Evolutionary conservation across 2,329 filamentous ascomycete genomes (phyloP).

Genomic region (Gaeumannomyces sp.): DNA sequence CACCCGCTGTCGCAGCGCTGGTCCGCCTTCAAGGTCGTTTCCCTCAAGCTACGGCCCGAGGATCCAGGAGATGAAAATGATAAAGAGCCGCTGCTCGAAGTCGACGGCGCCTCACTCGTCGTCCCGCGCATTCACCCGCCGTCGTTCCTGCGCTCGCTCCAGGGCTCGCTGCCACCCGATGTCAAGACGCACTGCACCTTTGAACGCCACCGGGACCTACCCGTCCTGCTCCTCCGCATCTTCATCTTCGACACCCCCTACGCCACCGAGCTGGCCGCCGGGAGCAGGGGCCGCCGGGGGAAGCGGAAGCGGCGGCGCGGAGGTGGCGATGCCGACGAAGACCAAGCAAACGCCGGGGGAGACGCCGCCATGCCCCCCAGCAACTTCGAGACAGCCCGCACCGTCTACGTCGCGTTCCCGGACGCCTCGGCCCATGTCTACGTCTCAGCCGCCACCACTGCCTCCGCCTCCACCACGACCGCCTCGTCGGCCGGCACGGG

Average conservation of each 20-base stretch:
- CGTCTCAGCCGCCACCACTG: constrained; percentile 40
- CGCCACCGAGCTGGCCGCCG: constrained; percentile 50
- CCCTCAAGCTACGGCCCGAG: constrained; percentile 33
- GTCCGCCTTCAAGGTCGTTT: constrained; percentile 55
- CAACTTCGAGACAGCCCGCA: constrained; percentile 58
- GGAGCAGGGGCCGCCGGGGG: constrained; percentile 10
- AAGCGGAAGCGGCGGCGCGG: constrained; percentile 23
- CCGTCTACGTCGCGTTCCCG: constrained; percentile 77
- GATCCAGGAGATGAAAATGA: constrained; percentile 27
- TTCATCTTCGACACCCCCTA: constrained; percentile 79
- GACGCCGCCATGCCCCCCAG: constrained; percentile 18
- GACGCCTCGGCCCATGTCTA: constrained; percentile 74
- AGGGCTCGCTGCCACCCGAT: constrained; percentile 67
- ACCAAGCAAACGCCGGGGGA: neutral
- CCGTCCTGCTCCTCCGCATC: constrained; percentile 69
- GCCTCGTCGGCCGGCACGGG: constrained; percentile 14
- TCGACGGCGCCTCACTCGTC: constrained; percentile 39
- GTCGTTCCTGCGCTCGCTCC: constrained; percentile 71
- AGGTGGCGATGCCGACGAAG: constrained; percentile 11
- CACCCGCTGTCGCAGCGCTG: constrained; percentile 59
- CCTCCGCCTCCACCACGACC: constrained; percentile 26
- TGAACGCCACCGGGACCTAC: constrained; percentile 61
- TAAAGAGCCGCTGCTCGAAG: constrained; percentile 28
- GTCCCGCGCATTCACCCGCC: constrained; percentile 73
- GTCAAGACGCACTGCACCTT: constrained; percentile 82